phyloP scores from a whole-genome alignment of 129 eudicot species.

The Helianthus annuus region HanXRQr2.0-SUNRISE NC_035436.2:127841411-127841910 shows the following conservation, averaged over 20 bases:
- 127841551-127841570: not conserved
- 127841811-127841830: not conserved
- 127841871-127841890: not conserved
- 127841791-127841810: not conserved
- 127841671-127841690: slow-evolving; percentile 26
- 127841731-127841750: slow-evolving; percentile 4
- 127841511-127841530: too few species aligned
- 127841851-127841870: not conserved
- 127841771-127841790: not conserved
- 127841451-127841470: too few species aligned
- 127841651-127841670: not conserved
- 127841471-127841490: too few species aligned
- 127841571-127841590: slow-evolving; percentile 9
- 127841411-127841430: too few species aligned
- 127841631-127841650: slow-evolving; percentile 23
- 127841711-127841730: too few species aligned
- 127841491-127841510: too few species aligned
- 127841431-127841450: too few species aligned
- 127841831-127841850: not conserved
- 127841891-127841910: slow-evolving; percentile 4
- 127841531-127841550: too few species aligned
- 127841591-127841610: slow-evolving; percentile 7
- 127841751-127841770: slow-evolving; percentile 19
- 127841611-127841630: slow-evolving; percentile 1
- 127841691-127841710: slow-evolving; percentile 15